phyloP scores from a whole-genome alignment of 345 rosid species.

The Crucihimalaya himalaica region DNA sequence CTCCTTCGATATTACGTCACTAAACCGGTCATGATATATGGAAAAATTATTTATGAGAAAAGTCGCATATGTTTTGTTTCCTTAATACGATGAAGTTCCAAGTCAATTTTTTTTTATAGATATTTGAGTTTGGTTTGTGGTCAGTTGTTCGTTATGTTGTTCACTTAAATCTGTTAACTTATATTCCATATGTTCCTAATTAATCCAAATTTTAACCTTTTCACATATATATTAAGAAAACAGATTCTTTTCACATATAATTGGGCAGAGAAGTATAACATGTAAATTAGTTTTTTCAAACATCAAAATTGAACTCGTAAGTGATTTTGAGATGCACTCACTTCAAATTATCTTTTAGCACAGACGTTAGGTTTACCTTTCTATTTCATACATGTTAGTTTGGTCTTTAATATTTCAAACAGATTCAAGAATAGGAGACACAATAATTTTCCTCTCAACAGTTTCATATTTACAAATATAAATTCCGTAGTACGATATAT shows the following conservation, averaged over 20 bases:
- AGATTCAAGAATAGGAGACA: constrained; percentile 17
- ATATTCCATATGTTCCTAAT: no score
- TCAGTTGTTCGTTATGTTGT: not conserved
- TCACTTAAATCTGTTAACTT: not conserved
- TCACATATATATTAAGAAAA: no score
- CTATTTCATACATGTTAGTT: not conserved
- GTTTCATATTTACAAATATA: not conserved
- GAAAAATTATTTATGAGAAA: not conserved
- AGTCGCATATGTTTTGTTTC: not conserved
- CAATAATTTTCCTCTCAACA: not conserved
- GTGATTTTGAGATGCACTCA: not conserved
- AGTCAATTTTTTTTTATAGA: not conserved
- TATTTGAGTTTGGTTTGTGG: not conserved
- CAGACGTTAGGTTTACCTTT: not conserved
- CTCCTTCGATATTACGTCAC: constrained; percentile 15
- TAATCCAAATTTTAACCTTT: no score
- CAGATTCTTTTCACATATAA: no score
- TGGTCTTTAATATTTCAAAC: constrained; percentile 5
- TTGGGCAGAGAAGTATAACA: no score
- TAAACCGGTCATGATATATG: not conserved
- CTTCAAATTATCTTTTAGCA: not conserved
- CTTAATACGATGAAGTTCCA: no score
- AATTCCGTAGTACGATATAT: not conserved
- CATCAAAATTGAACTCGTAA: not conserved
- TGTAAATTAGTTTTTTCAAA: no score